These are phyloP conservation scores for Penicillium thymicola DNA, from an alignment of 2,329 filamentous ascomycete species.

Conservation along the genomic window DNA sequence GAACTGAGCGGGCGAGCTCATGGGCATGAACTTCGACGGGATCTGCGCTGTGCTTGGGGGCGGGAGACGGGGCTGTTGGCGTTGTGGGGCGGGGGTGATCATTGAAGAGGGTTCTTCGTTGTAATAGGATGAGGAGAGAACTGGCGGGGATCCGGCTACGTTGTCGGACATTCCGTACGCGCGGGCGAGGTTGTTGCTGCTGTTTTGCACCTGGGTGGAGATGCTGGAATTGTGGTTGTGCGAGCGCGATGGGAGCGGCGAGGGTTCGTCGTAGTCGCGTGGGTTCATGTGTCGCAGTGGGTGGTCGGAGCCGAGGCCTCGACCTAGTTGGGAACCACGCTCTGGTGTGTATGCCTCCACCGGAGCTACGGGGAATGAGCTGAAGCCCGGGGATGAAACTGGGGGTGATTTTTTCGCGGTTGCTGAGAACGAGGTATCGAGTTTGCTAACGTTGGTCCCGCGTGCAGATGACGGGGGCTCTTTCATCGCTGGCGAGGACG, in stretches of 20 bases:
- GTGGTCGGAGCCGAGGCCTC: slow-evolving; percentile 29
- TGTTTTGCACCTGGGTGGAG: slow-evolving; percentile 19
- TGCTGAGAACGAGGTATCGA: slow-evolving; percentile 42
- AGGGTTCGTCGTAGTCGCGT: slow-evolving; percentile 43
- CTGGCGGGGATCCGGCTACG: slow-evolving; percentile 43
- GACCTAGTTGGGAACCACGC: slow-evolving; percentile 40
- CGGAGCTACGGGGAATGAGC: slow-evolving; percentile 41
- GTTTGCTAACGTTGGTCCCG: slow-evolving; percentile 30
- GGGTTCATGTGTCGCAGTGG: slow-evolving; percentile 32
- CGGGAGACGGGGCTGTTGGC: slow-evolving; percentile 48
- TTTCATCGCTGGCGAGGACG: slow-evolving; percentile 47
- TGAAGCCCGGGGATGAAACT: slow-evolving; percentile 40
- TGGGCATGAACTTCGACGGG: slow-evolving; percentile 51
- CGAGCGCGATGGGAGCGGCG: slow-evolving; percentile 39
- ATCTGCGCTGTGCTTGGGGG: slow-evolving; percentile 50
- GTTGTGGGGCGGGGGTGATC: slow-evolving; percentile 49
- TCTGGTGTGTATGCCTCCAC: slow-evolving; percentile 49
- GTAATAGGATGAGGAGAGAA: slow-evolving; percentile 49
- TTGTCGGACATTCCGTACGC: slow-evolving; percentile 42
- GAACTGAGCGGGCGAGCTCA: slow-evolving; percentile 51
- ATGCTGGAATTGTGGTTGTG: slow-evolving; percentile 26
- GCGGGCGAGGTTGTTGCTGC: slow-evolving; percentile 29
- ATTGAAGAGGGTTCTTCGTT: slow-evolving; percentile 47
- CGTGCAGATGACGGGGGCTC: slow-evolving; percentile 39
- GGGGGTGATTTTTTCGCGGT: slow-evolving; percentile 37